Conservation (phyloP, 2,329 filamentous ascomycete genomes). For the Arthrobotrys entomopaga region DNA sequence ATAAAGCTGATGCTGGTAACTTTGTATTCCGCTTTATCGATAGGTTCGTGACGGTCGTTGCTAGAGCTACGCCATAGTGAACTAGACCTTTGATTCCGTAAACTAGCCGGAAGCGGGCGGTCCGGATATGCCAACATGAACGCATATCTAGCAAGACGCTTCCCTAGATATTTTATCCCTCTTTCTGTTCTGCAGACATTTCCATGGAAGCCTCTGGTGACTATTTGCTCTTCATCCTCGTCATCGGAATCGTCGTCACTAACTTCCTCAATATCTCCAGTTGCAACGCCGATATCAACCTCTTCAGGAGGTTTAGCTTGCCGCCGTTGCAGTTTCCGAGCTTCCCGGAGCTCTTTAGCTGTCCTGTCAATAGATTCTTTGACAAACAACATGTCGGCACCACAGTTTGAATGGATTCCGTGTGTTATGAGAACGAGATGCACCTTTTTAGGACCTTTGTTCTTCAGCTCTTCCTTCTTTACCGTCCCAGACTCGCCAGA, state of each 20-base stretch:
- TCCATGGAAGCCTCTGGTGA: slow-evolving; percentile 88
- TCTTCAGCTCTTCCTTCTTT: slow-evolving; percentile 56
- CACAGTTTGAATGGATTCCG: slow-evolving; percentile 92
- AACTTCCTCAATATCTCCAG: slow-evolving; percentile 55
- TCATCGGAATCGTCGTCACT: slow-evolving; percentile 63
- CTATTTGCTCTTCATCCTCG: slow-evolving; percentile 81
- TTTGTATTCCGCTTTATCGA: slow-evolving; percentile 69
- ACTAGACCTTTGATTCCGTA: slow-evolving; percentile 64
- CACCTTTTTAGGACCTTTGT: slow-evolving; percentile 76
- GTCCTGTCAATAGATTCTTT: slow-evolving; percentile 96
- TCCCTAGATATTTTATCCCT: slow-evolving; percentile 96
- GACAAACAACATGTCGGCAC: slow-evolving; percentile 94
- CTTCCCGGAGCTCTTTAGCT: slow-evolving; percentile 77
- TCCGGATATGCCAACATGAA: slow-evolving; percentile 91
- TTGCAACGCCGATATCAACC: slow-evolving; percentile 32
- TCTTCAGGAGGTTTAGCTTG: slow-evolving; percentile 66
- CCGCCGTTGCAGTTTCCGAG: slow-evolving; percentile 62
- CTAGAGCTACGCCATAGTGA: slow-evolving; percentile 63
- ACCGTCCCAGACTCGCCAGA: slow-evolving; percentile 32
- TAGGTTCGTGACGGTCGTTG: slow-evolving; percentile 53
- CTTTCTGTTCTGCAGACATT: slow-evolving; percentile 92
- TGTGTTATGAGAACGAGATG: slow-evolving; percentile 94
- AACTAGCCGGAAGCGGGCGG: slow-evolving; percentile 80
- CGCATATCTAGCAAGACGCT: slow-evolving; percentile 90
- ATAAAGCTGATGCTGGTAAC: slow-evolving; percentile 96